phyloP scores from a whole-genome alignment of 306 rosid species.

The Castanea crenata region DNA sequence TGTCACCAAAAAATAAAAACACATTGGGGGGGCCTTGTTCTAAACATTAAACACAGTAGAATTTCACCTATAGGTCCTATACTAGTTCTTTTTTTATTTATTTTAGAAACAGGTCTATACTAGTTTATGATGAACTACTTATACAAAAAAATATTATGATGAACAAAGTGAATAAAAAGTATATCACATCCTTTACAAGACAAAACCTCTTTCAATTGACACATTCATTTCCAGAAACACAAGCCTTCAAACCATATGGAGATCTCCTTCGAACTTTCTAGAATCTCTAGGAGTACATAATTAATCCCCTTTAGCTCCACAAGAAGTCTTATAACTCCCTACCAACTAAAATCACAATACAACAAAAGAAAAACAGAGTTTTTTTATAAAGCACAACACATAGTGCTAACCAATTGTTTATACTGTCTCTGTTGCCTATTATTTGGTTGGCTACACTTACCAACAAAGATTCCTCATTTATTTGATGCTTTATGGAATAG shows the following conservation, averaged over 20 bases:
- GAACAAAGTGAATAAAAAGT: background rate
- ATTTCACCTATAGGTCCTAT: no score
- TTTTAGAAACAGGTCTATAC: no score
- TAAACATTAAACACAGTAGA: no score
- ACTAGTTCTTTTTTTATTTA: no score
- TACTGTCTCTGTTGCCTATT: background rate
- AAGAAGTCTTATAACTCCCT: background rate
- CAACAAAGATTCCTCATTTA: background rate
- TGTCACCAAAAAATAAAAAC: no score
- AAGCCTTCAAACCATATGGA: no score
- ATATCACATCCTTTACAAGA: background rate
- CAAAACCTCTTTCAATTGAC: no score
- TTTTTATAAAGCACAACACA: background rate
- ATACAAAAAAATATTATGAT: background rate
- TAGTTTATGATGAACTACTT: no score
- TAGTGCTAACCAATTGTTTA: background rate
- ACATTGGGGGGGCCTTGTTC: no score
- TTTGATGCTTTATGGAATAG: background rate
- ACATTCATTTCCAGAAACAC: no score
- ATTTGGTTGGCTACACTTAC: background rate
- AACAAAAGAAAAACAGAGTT: background rate
- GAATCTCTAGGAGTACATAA: background rate
- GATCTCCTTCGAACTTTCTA: background rate
- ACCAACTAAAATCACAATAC: background rate
- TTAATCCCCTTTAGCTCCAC: background rate